These are phyloP conservation scores for Leccinum sublutescens DNA, from an alignment of 768 basidiomycete genomes.

Conservation along the genomic window DNA sequence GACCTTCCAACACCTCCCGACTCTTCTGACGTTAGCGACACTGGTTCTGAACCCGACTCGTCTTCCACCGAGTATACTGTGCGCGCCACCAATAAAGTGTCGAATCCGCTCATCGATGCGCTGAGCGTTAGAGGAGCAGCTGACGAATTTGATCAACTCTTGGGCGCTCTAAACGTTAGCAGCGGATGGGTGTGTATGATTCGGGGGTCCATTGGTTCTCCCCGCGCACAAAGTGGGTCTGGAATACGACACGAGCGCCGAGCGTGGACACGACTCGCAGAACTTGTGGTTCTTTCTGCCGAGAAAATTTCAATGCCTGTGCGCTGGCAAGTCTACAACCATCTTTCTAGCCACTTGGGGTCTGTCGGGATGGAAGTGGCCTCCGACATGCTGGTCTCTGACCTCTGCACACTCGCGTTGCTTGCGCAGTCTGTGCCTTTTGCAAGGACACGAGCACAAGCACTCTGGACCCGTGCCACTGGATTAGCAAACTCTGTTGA, in stretches of 20 bases:
- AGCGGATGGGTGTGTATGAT: conserved; percentile 38
- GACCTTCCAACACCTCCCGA: conserved; percentile 30
- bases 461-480: conserved; percentile 43
- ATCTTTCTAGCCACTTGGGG: conserved; percentile 37
- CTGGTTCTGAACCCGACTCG: conserved; percentile 29
- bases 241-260: conserved; percentile 40
- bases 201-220: conserved; percentile 21
- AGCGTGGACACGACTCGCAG: conserved; percentile 52
- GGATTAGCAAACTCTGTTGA: conserved; percentile 24
- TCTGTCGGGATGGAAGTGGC: conserved; percentile 1
- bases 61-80: conserved; percentile 30
- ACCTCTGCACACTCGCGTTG: conserved; percentile 59
- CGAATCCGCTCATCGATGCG: conserved; percentile 24
- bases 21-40: conserved; percentile 26
- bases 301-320: conserved; percentile 29
- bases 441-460: conserved; percentile 40
- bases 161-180: conserved; percentile 39
- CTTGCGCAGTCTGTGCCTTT: conserved; percentile 43
- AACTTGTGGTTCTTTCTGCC: conserved; percentile 40
- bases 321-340: conserved; percentile 55
- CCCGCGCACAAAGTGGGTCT: neutral
- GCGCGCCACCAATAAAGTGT: conserved; percentile 14
- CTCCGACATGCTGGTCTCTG: conserved; percentile 40
- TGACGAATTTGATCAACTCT: conserved; percentile 40
- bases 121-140: conserved; percentile 36